These are phyloP conservation scores for Skeletonema potamos DNA, from an alignment of 108 stramenopile species.

Conservation along the genomic window DNA sequence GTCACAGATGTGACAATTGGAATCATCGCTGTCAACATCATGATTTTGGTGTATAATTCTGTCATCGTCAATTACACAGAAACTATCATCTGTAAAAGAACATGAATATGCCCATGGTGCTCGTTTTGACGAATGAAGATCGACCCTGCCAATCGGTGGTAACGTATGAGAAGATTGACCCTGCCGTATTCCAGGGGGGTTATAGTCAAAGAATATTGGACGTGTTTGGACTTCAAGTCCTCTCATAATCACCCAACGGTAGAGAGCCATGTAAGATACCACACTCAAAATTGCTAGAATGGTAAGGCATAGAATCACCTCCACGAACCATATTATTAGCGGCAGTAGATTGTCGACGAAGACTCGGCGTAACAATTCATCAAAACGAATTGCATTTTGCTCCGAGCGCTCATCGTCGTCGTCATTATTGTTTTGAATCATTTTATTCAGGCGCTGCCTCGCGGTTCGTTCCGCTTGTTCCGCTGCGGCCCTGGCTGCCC, in stretches of 20 bases:
- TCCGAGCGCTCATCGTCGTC: not conserved
- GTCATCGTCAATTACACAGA: constrained; percentile 12
- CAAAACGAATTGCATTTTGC: constrained; percentile 7
- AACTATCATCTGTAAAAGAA: not conserved
- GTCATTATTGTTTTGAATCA: not conserved
- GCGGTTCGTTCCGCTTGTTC: not conserved
- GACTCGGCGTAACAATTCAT: constrained; percentile 12
- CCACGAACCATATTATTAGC: constrained; percentile 16
- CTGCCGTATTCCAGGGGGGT: constrained; percentile 11
- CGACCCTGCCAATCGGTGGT: constrained; percentile 26
- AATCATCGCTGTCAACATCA: not conserved
- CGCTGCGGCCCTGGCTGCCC: not conserved
- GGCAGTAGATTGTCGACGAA: constrained; percentile 22
- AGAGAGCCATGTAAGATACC: constrained; percentile 14
- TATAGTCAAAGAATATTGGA: constrained; percentile 48
- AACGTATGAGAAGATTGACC: not conserved
- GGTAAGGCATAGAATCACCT: constrained; percentile 9
- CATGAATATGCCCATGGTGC: constrained; percentile 38
- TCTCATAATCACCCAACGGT: constrained; percentile 32
- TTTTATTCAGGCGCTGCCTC: not conserved
- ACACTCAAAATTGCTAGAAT: constrained; percentile 28
- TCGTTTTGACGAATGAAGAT: constrained; percentile 25
- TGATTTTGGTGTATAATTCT: not conserved
- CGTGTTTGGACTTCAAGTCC: constrained; percentile 45
- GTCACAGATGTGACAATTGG: too few species aligned